Evolutionary conservation across 2,329 filamentous ascomycete genomes (phyloP).

Genomic region (Amylocarpus encephaloides): DNA sequence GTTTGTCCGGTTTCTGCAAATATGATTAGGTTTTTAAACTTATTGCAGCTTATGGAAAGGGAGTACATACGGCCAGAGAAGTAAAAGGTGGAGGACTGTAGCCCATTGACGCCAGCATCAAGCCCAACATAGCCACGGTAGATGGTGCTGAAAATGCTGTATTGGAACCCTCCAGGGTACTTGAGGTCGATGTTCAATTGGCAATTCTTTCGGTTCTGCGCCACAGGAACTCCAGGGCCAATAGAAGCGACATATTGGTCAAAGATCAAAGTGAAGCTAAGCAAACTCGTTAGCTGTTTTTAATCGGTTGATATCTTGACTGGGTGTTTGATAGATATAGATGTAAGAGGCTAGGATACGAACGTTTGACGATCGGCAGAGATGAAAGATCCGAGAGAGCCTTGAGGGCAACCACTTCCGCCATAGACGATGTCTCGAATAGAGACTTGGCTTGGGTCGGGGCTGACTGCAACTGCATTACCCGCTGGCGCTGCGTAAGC

Average conservation of each 20-base stretch:
- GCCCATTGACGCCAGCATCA: slow-evolving; percentile 15
- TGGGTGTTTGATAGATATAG: background rate
- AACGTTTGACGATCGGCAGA: slow-evolving; percentile 20
- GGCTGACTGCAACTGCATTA: slow-evolving; percentile 2
- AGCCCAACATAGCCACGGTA: slow-evolving; percentile 17
- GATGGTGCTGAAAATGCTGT: slow-evolving; percentile 14
- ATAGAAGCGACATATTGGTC: slow-evolving; percentile 20
- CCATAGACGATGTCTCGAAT: slow-evolving; percentile 19
- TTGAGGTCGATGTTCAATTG: slow-evolving; percentile 20
- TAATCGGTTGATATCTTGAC: no score
- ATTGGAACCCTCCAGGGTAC: slow-evolving; percentile 21
- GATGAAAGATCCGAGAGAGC: slow-evolving; percentile 15
- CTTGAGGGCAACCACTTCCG: slow-evolving; percentile 20
- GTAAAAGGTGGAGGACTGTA: slow-evolving; percentile 19
- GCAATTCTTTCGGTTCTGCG: slow-evolving; percentile 18
- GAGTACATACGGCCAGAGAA: slow-evolving; percentile 19
- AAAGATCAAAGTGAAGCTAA: slow-evolving; percentile 22
- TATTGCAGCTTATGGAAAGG: no score
- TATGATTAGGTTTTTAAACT: no score
- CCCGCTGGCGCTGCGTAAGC: slow-evolving; percentile 11
- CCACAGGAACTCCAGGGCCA: slow-evolving; percentile 11
- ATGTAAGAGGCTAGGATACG: background rate
- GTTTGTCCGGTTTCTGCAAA: slow-evolving; percentile 12
- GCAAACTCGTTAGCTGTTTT: background rate
- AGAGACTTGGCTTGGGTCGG: slow-evolving; percentile 14